Base-by-base conservation (phyloP, 495 filamentous ascomycete species). In the Echria macrotheca region DNA sequence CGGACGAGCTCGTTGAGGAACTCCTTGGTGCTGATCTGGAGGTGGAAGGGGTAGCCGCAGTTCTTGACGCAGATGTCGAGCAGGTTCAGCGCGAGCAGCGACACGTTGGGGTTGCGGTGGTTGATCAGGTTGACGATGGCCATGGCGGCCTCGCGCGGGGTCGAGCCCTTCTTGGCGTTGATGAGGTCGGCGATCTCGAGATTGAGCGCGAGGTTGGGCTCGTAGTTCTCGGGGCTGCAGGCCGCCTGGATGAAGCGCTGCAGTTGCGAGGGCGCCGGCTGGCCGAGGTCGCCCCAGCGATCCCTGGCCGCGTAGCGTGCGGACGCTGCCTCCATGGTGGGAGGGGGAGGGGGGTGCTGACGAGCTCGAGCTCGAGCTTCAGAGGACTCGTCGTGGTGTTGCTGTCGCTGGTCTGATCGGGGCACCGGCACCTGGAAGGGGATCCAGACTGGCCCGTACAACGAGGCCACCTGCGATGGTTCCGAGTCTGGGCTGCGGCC, bases 1-100 rank as follows among this genome's bases (percentile, higher is more conserved):
- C 93, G 84, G 22, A 98, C 93, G 53, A 98, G 84, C 76, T 98
- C 93, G 73, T 97, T 98, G 48, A 98, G 80, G 60, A 98, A 97
- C 58, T 98, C 93, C 66, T 98, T 98, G 48, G 93, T 97, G 65
- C 85, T 88, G 66, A 98, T 96, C 70, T 98, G 93, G 31, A 98
- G 83, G 53, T 98, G 93, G 68, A 98, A 98, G 14, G 94, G 89
- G 69, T 98, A 98, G 58, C 93, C 93, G 81, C 93, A 98, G 68
- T 98, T 98, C 72, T 98, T 98, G 65, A 96, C 93, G 67, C 91
- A 97, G 40, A 97, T 97, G 63, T 98, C 93, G 61, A 98, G 85
- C 44, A 98, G 82, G 79, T 85, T 72, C 63, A 98, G 77, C 46
- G 93, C 94, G 33, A 97, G 77, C 58, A 97, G 72, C 42, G 90